These are phyloP conservation scores for Pleurotus djamor DNA, from an alignment of 768 basidiomycete genomes.

Conservation along the genomic window DNA sequence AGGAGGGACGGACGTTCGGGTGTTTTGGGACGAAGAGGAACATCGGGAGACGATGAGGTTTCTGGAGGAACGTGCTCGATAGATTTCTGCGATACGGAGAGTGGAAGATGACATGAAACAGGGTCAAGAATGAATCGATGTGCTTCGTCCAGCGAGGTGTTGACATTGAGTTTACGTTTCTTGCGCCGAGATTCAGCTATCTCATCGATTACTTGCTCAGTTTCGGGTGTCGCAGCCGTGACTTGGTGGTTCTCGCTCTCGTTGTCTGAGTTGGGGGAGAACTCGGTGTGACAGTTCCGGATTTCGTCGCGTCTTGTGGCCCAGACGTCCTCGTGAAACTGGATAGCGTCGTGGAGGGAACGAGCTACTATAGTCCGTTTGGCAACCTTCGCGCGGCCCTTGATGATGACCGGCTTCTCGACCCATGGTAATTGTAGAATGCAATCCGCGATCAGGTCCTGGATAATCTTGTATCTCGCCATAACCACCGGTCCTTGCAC, in stretches of 20 bases:
- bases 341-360: conserved; percentile 67
- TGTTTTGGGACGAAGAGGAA: conserved; percentile 6
- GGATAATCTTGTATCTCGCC: conserved; percentile 66
- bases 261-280: conserved; percentile 14
- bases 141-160: conserved; percentile 38
- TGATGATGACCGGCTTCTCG: conserved; percentile 47
- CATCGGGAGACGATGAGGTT: neutral
- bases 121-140: conserved; percentile 61
- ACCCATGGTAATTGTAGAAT: conserved; percentile 75
- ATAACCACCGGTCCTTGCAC: conserved; percentile 55
- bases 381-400: conserved; percentile 56
- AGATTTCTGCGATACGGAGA: conserved; percentile 1
- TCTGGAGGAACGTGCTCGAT: conserved; percentile 1
- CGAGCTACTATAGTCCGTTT: conserved; percentile 66
- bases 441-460: conserved; percentile 58
- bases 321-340: conserved; percentile 66
- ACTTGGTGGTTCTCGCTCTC: conserved; percentile 1
- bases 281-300: conserved; percentile 34
- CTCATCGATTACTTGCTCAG: conserved; percentile 4
- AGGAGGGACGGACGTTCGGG: conserved; percentile 31
- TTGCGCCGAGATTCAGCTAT: conserved; percentile 18
- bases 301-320: conserved; percentile 31
- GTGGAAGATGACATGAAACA: conserved; percentile 29
- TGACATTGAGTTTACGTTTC: conserved; percentile 24
- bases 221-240: neutral